Percentiles rank a stretch among this genome's conserved stretches.
Evolutionary conservation across 1,139 yeast species (phyloP).

Genomic region (Saccharomyces pastorianus): DNA sequence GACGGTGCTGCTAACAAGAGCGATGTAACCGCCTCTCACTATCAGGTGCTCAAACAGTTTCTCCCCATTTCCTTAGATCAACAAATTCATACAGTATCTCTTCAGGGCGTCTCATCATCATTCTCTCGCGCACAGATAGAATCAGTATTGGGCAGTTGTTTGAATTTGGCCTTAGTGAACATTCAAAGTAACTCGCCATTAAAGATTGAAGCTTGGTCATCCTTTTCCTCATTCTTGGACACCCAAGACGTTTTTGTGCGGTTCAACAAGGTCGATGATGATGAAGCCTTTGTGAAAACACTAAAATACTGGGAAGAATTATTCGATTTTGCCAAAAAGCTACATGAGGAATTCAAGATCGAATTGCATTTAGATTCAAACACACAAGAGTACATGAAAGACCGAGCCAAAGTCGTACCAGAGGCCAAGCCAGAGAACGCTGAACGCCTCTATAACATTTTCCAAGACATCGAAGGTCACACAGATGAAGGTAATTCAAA

Average conservation of each 20-base stretch:
- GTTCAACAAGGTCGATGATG: slow-evolving; percentile 7
- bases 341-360: slow-evolving; percentile 3
- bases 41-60: slow-evolving; percentile 19
- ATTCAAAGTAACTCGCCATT: background rate
- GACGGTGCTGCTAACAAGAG: background rate
- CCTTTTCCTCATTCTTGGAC: slow-evolving; percentile 11
- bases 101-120: slow-evolving; percentile 12
- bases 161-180: background rate
- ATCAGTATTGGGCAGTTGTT: background rate
- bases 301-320: slow-evolving; percentile 3
- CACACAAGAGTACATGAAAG: slow-evolving; percentile 15
- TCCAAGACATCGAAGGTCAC: background rate
- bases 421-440: slow-evolving; percentile 5
- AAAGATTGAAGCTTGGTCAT: slow-evolving; percentile 7
- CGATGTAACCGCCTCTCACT: slow-evolving; percentile 2
- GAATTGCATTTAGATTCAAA: slow-evolving; percentile 17
- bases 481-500: slow-evolving; percentile 3
- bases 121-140: background rate
- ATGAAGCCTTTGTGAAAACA: slow-evolving; percentile 4
- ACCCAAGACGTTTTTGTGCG: slow-evolving; percentile 18
- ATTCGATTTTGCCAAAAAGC: background rate
- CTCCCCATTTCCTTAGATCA: slow-evolving; percentile 22
- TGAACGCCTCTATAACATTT: background rate
- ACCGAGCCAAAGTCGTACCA: slow-evolving; percentile 2
- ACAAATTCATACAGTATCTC: slow-evolving; percentile 21